Evolutionary conservation across 2,329 filamentous ascomycete species (phyloP), one percentile per base, ranked within the genome.

Genomic region (Aspergillus pseudoviridinutans): DNA sequence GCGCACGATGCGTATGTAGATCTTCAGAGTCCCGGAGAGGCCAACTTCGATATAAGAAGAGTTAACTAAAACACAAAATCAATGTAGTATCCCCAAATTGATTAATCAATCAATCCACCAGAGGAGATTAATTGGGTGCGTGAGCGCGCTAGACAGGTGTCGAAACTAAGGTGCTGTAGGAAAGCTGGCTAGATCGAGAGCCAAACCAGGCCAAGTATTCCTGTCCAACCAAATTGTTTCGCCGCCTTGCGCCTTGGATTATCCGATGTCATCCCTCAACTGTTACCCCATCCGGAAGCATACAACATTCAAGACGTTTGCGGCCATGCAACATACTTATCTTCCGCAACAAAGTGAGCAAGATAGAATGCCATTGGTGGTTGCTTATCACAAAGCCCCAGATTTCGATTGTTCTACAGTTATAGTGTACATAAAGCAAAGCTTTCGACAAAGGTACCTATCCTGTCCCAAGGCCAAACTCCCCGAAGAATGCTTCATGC

Each of bases 221-320:
- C 44, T 47, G 44, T 27, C 44, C 44, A 47, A 14, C 44, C 41
- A 22, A 12, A 22, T 12, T 20, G 41, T 44, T 22, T 20, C 44
- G 22, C 44, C 44, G 20, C 22, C 14, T 47, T 47, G 22, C 22
- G 22, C 22, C 22, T 22, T 22, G 22, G 20, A 47, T 25, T 47
- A 47, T 25, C n/a, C 44, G 20, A 47, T 47, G 44, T 47, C 44
- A 47, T 47, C 20, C 25, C 10, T 25, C 20, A 10, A 47, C 20
- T 27, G 44, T 47, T 47, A 9, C 22, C 20, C 22, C 42, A 46
- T 46, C 22, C 42, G 22, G 42, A 46, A 12, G 22, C n/a, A 46
- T 10, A 24, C 8, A 14, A 24, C 42, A 54, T 51, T 56, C 51
- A 12, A 12, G 24, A 60, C 61, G 63, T 64, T 65, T 65, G 63